Evolutionary conservation across 2,329 filamentous ascomycete species (phyloP).

Genomic region (Sporothrix euskadiensis): DNA sequence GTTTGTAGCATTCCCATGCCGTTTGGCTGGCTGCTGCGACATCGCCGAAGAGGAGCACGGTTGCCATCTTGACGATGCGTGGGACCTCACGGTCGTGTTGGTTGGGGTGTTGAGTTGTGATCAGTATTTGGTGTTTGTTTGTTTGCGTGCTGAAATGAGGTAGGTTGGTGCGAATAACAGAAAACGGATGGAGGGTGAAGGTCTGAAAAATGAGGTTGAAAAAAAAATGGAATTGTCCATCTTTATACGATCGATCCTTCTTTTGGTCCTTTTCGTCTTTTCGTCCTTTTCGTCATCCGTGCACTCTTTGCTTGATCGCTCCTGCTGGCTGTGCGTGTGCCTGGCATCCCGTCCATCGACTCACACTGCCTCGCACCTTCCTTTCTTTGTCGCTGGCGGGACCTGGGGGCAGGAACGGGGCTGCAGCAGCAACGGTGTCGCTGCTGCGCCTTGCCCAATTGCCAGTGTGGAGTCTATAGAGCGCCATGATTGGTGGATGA

Average conservation of each 20-base stretch:
- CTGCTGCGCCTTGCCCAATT: conserved; percentile 15
- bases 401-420: background rate
- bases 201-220: conserved; percentile 22
- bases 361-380: conserved; percentile 13
- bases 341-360: conserved; percentile 7
- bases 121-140: background rate
- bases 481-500: background rate
- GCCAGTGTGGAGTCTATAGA: background rate
- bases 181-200: conserved; percentile 2
- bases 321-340: background rate
- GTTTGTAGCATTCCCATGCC: background rate
- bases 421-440: background rate
- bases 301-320: background rate
- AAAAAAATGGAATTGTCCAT: conserved; percentile 4
- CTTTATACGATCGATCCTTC: conserved; percentile 22
- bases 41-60: background rate
- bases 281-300: too few relatives aligned
- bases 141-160: background rate
- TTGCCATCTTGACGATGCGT: background rate
- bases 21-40: background rate
- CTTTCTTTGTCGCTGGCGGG: background rate
- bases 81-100: background rate
- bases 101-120: background rate
- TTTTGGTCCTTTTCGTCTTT: background rate
- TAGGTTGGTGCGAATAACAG: background rate